Percentiles rank a stretch among this genome's conserved stretches.
Evolutionary conservation across 306 rosid species (phyloP).

Genomic region (Quercus mongolica): DNA sequence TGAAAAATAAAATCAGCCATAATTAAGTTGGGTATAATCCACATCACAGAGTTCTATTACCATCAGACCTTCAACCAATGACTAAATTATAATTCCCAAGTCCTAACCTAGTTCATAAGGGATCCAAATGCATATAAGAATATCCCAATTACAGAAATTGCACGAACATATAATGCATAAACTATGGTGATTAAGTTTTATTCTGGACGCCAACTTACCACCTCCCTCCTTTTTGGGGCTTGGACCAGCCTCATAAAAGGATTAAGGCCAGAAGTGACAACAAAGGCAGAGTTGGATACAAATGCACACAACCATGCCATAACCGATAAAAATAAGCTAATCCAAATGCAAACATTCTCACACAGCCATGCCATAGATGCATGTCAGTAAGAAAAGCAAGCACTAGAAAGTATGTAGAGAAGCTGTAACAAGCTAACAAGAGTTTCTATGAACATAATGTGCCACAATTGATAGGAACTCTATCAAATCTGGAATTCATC

Average conservation of each 20-base stretch:
- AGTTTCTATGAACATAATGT: no score
- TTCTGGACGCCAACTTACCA: neutral
- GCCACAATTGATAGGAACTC: no score
- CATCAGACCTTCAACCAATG: neutral
- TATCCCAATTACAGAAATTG: neutral
- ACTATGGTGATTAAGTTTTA: neutral
- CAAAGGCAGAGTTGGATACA: neutral
- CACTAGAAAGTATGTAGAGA: no score
- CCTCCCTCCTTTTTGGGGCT: neutral
- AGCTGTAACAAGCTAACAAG: no score
- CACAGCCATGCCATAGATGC: no score
- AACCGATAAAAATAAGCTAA: no score
- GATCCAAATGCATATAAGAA: neutral
- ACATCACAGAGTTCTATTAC: neutral
- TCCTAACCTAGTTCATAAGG: neutral
- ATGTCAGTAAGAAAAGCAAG: no score
- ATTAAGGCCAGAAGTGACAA: neutral
- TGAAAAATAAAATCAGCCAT: neutral
- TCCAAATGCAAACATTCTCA: no score
- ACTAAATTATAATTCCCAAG: neutral
- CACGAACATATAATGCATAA: neutral
- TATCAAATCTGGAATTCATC: no score
- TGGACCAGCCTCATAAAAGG: neutral
- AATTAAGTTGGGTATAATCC: neutral
- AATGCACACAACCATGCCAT: no score